Evolutionary conservation across 257 asterid genomes (phyloP).

Genomic region (Echium plantagineum): DNA sequence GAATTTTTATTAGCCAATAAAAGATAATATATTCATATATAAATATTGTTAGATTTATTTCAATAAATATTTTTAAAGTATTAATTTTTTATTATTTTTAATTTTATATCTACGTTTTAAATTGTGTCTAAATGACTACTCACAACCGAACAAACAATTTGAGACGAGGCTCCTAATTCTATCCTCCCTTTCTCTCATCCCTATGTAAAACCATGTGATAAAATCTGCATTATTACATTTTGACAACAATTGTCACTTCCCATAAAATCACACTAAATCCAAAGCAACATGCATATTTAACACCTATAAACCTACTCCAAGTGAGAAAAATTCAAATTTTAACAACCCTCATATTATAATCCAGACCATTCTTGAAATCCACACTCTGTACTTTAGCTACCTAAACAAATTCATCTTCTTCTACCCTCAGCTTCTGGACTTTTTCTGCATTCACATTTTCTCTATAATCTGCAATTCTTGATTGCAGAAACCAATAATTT

Average conservation of each 20-base stretch:
- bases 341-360: slow-evolving; percentile 15
- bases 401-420: slow-evolving; percentile 24
- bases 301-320: slow-evolving; percentile 12
- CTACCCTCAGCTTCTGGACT: slow-evolving; percentile 10
- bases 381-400: too few species aligned
- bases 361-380: slow-evolving; percentile 34
- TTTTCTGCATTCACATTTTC: slow-evolving; percentile 9
- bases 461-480: slow-evolving; percentile 39
- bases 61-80: too few species aligned
- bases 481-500: slow-evolving; percentile 15
- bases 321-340: slow-evolving; percentile 35
- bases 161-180: slow-evolving; percentile 2
- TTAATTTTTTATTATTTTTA: too few species aligned
- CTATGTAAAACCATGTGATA: slow-evolving; percentile 15
- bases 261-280: neutral
- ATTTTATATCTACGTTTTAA: too few species aligned
- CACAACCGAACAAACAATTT: too few species aligned
- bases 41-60: too few species aligned
- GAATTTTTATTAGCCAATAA: too few species aligned
- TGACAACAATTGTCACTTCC: slow-evolving; percentile 5
- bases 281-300: neutral
- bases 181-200: slow-evolving; percentile 25
- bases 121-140: too few species aligned
- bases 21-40: too few species aligned
- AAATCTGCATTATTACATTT: slow-evolving; percentile 7